These are phyloP conservation scores for Clonostachys rhizophaga DNA, from an alignment of 2,329 filamentous ascomycete species.

Conservation along the genomic window DNA sequence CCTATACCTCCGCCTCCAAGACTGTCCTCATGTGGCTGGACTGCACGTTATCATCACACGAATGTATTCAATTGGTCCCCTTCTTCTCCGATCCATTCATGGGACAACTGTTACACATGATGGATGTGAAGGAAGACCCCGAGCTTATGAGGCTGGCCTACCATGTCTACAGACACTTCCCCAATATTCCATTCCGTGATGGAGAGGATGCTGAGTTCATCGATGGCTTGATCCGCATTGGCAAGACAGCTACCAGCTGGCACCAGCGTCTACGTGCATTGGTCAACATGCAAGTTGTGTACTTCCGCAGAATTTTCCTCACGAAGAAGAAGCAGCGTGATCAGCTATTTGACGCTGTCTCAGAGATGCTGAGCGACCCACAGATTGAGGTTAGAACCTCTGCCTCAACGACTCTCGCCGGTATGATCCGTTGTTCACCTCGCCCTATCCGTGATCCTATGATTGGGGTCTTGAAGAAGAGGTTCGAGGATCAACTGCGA, in stretches of 20 bases:
- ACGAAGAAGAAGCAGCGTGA: slow-evolving; percentile 71
- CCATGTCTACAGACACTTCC: slow-evolving; percentile 92
- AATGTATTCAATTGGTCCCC: slow-evolving; percentile 83
- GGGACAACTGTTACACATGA: slow-evolving; percentile 95
- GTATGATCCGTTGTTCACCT: slow-evolving; percentile 97
- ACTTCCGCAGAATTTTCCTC: slow-evolving; percentile 93
- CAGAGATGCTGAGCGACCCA: slow-evolving; percentile 85
- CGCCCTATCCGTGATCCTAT: slow-evolving; percentile 71
- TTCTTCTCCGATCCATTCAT: slow-evolving; percentile 92
- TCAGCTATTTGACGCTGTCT: slow-evolving; percentile 85
- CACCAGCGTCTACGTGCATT: slow-evolving; percentile 92
- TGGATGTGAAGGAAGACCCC: slow-evolving; percentile 98
- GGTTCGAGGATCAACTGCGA: slow-evolving; percentile 74
- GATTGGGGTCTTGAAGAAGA: slow-evolving; percentile 68
- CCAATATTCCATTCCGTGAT: slow-evolving; percentile 87
- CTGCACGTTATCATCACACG: slow-evolving; percentile 81
- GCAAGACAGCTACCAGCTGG: slow-evolving; percentile 80
- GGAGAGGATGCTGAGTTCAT: slow-evolving; percentile 86
- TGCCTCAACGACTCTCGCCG: slow-evolving; percentile 87
- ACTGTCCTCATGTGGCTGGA: slow-evolving; percentile 95
- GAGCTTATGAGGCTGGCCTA: slow-evolving; percentile 93
- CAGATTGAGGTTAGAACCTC: slow-evolving; percentile 94
- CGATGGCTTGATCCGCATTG: slow-evolving; percentile 79
- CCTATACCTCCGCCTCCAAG: slow-evolving; percentile 94
- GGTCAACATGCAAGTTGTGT: slow-evolving; percentile 98